These are phyloP conservation scores for Metschnikowia lochheadii DNA, from an alignment of 805 yeast genomes.

Conservation along the genomic window DNA sequence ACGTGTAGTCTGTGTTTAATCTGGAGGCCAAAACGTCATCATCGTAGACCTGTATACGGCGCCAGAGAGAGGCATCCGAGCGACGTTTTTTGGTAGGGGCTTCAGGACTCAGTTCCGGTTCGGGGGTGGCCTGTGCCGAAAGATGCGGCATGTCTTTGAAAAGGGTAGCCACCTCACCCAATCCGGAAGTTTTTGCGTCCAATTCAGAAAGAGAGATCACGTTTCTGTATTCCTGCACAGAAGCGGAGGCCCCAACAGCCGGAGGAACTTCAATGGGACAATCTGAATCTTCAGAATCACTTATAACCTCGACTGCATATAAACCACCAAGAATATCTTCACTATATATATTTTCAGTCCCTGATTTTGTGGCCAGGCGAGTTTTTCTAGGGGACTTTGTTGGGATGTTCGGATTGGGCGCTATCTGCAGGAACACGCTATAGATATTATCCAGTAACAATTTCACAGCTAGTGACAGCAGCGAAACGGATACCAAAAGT, in stretches of 20 bases:
- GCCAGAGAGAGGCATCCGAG: background rate
- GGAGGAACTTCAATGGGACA: slow-evolving; percentile 4
- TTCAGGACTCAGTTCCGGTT: slow-evolving; percentile 2
- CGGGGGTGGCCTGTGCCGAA: slow-evolving; percentile 13
- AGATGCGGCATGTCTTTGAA: slow-evolving; percentile 20
- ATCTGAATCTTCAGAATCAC: slow-evolving; percentile 23
- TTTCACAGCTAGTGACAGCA: background rate
- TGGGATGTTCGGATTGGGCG: background rate
- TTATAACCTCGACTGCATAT: slow-evolving; percentile 17
- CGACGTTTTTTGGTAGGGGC: slow-evolving; percentile 3
- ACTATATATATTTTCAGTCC: background rate
- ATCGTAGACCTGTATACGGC: slow-evolving; percentile 26
- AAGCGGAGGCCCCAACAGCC: background rate
- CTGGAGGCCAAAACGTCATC: slow-evolving; percentile 25
- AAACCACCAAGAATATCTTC: background rate
- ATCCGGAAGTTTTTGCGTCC: slow-evolving; percentile 13
- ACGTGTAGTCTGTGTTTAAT: slow-evolving; percentile 24
- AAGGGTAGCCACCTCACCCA: slow-evolving; percentile 18
- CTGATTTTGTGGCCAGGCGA: background rate
- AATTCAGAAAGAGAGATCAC: slow-evolving; percentile 14
- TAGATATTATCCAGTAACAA: background rate
- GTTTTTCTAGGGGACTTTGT: background rate
- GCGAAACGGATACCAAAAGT: background rate
- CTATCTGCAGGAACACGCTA: background rate
- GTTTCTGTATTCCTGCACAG: background rate